phyloP scores from a whole-genome alignment of 78 protist species.

The Tieghemostelium lacteum region DNA sequence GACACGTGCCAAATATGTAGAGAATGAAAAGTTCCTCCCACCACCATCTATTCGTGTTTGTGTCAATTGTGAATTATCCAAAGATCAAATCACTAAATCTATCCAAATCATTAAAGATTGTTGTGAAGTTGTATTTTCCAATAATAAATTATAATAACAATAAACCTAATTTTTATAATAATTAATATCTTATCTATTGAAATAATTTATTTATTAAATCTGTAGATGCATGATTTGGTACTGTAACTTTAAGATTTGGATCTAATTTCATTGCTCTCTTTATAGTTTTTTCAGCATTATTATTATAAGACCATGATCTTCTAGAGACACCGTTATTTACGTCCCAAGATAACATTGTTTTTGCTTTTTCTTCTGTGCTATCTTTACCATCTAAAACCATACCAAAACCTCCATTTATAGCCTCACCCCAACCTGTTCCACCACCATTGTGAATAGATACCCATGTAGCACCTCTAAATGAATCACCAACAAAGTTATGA shows the following conservation, averaged over 20 bases:
- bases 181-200: no score
- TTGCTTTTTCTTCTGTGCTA: slow-evolving; percentile 73
- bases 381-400: slow-evolving; percentile 93
- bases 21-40: slow-evolving; percentile 71
- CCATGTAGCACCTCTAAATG: slow-evolving; percentile 94
- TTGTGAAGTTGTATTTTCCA: neutral
- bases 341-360: slow-evolving; percentile 93
- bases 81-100: slow-evolving; percentile 16
- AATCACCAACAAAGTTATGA: slow-evolving; percentile 90
- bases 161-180: neutral
- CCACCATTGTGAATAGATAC: slow-evolving; percentile 91
- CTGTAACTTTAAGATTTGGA: slow-evolving; percentile 69
- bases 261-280: slow-evolving; percentile 81
- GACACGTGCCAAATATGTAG: slow-evolving; percentile 72
- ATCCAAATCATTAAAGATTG: slow-evolving; percentile 12
- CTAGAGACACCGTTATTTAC: slow-evolving; percentile 94
- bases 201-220: slow-evolving; percentile 33
- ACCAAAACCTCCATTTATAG: slow-evolving; percentile 97
- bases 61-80: slow-evolving; percentile 12
- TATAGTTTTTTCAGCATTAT: slow-evolving; percentile 85
- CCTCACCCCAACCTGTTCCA: slow-evolving; percentile 96
- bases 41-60: slow-evolving; percentile 78
- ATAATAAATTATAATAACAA: neutral
- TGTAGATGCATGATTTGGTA: slow-evolving; percentile 82
- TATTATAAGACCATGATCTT: slow-evolving; percentile 86